Evolutionary conservation across 2,329 filamentous ascomycete genomes (phyloP).

Genomic region (Claviceps arundinis): DNA sequence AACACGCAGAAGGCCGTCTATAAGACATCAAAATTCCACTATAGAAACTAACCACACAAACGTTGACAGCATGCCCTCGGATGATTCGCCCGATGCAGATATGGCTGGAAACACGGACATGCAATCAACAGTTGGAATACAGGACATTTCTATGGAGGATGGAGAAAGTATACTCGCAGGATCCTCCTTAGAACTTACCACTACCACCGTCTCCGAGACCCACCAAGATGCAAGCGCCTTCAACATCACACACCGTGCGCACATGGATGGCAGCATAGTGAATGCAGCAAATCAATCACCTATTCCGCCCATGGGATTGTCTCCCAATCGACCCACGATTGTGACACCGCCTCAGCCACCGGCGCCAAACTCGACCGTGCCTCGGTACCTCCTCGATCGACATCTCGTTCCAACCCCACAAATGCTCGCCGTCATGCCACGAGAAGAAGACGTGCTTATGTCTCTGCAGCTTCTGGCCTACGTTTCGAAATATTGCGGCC

Average conservation of each 20-base stretch:
- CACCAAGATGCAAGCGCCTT: constrained; percentile 75
- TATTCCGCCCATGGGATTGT: constrained; percentile 57
- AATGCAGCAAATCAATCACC: constrained; percentile 55
- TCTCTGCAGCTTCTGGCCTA: constrained; percentile 92
- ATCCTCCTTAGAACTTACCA: constrained; percentile 59
- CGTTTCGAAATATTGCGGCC: constrained; percentile 96
- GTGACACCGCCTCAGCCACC: constrained; percentile 63
- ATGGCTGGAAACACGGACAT: constrained; percentile 72
- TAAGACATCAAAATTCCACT: constrained; percentile 84
- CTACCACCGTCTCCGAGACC: constrained; percentile 69
- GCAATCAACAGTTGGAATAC: constrained; percentile 69
- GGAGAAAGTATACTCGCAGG: constrained; percentile 67
- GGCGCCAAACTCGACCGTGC: constrained; percentile 56
- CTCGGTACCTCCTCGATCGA: constrained; percentile 67
- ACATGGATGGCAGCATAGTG: constrained; percentile 73
- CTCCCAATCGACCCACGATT: constrained; percentile 57
- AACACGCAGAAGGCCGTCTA: constrained; percentile 62
- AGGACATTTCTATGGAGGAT: constrained; percentile 69
- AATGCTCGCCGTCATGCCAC: constrained; percentile 80
- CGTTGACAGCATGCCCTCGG: constrained; percentile 69
- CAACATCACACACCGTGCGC: constrained; percentile 79
- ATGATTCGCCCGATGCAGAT: constrained; percentile 62
- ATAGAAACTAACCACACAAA: constrained; percentile 78
- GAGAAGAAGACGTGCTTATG: constrained; percentile 97
- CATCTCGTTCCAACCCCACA: constrained; percentile 55